Evolutionary conservation across 202 grass and related monocot genomes (phyloP).

Genomic region (Dendrocalamus latiflorus): DNA sequence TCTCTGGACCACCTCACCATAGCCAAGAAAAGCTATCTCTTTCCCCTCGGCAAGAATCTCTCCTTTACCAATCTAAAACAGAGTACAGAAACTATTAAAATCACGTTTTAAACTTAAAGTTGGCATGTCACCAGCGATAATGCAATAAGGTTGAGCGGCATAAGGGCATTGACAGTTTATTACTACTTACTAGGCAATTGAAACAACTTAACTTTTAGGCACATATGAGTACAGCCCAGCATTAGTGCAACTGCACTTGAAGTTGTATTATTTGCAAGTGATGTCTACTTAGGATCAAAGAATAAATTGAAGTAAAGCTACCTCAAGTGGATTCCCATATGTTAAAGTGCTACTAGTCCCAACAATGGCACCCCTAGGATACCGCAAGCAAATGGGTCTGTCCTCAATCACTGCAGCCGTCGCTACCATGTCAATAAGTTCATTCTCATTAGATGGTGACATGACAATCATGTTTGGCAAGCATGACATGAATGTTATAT

Average conservation of each 20-base stretch:
- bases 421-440: slow-evolving; percentile 66
- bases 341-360: slow-evolving; percentile 24
- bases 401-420: slow-evolving; percentile 52
- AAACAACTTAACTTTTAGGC: background rate
- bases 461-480: slow-evolving; percentile 84
- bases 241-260: background rate
- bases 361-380: slow-evolving; percentile 50
- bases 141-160: background rate
- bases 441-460: slow-evolving; percentile 68
- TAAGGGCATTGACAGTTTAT: background rate
- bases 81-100: background rate
- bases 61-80: slow-evolving; percentile 75
- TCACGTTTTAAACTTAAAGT: background rate
- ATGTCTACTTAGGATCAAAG: background rate
- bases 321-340: slow-evolving; percentile 53
- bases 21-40: slow-evolving; percentile 65
- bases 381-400: slow-evolving; percentile 60
- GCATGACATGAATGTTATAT: slow-evolving; percentile 73
- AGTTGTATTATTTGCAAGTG: background rate
- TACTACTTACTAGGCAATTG: background rate
- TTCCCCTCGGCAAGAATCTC: slow-evolving; percentile 58
- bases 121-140: background rate
- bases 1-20: slow-evolving; percentile 63
- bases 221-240: background rate
- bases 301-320: slow-evolving; percentile 23